A percentile compares a stretch with the other conserved stretches of the same genome.
phyloP scores from a whole-genome alignment of 345 rosid species.

The Bretschneidera sinensis region DNA sequence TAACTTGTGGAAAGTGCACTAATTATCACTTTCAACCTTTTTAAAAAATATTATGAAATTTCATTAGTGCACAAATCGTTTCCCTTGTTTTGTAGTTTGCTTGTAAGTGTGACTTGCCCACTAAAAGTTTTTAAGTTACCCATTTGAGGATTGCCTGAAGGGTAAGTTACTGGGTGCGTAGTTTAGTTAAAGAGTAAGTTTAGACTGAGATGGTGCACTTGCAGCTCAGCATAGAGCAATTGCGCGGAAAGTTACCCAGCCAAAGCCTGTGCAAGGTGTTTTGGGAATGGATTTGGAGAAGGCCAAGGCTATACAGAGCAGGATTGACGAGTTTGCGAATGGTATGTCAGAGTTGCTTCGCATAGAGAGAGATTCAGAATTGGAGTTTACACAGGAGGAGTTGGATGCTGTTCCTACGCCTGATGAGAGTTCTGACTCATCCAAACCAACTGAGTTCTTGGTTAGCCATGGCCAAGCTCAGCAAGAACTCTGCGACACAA shows the following conservation, averaged over 20 bases:
- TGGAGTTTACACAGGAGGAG: conserved; percentile 95
- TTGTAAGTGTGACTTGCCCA: too few relatives aligned
- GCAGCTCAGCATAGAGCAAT: conserved; percentile 87
- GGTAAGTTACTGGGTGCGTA: conserved; percentile 9
- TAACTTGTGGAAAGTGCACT: too few relatives aligned
- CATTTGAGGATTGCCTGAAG: neutral
- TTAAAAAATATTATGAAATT: too few relatives aligned
- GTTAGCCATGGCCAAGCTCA: conserved; percentile 92
- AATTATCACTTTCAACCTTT: too few relatives aligned
- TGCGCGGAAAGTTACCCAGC: conserved; percentile 60
- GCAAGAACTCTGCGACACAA: conserved; percentile 95
- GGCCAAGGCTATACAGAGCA: conserved; percentile 66
- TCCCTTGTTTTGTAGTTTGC: too few relatives aligned
- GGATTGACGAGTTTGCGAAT: conserved; percentile 66
- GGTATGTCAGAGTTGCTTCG: conserved; percentile 80
- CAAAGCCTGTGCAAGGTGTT: conserved; percentile 72
- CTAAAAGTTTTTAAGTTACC: neutral
- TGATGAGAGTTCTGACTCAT: conserved; percentile 56
- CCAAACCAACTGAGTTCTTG: conserved; percentile 85
- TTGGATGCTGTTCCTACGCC: conserved; percentile 82
- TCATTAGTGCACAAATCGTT: too few relatives aligned
- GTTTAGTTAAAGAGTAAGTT: conserved; percentile 12
- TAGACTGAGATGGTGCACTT: conserved; percentile 30
- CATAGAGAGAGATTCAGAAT: conserved; percentile 84
- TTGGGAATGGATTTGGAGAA: conserved; percentile 74